Conservation (phyloP, 2,329 filamentous ascomycete genomes). For the Juglanconis juglandina region DNA sequence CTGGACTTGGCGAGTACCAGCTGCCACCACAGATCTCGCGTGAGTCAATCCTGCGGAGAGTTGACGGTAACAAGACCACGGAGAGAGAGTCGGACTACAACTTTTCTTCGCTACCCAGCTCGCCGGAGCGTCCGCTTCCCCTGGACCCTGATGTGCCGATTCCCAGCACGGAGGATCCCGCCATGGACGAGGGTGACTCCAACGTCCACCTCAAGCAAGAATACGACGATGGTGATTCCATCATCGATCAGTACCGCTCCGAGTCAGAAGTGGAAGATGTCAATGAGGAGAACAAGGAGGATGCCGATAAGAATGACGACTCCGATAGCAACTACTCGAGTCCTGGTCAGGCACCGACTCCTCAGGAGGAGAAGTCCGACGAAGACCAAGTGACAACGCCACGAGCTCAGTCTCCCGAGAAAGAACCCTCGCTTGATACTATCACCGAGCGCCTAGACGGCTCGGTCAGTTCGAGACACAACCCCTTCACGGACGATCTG, state of each 20-base stretch:
- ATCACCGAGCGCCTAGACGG: slow-evolving; percentile 28
- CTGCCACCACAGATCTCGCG: slow-evolving; percentile 79
- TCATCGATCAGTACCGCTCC: slow-evolving; percentile 63
- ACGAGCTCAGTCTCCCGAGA: slow-evolving; percentile 40
- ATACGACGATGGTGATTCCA: slow-evolving; percentile 62
- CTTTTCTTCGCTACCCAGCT: slow-evolving; percentile 60
- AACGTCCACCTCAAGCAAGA: slow-evolving; percentile 45
- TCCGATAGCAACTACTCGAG: slow-evolving; percentile 58
- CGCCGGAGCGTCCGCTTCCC: slow-evolving; percentile 54
- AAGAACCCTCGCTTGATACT: slow-evolving; percentile 22
- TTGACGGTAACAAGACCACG: slow-evolving; percentile 62
- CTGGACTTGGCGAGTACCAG: slow-evolving; percentile 52
- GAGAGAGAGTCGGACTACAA: slow-evolving; percentile 61
- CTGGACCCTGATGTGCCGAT: slow-evolving; percentile 88
- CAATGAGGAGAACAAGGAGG: slow-evolving; percentile 29
- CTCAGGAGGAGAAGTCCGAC: slow-evolving; percentile 24
- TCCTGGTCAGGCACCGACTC: slow-evolving; percentile 28
- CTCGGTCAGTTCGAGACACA: slow-evolving; percentile 22
- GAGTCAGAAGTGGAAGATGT: slow-evolving; percentile 36
- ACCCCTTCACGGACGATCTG: slow-evolving; percentile 39
- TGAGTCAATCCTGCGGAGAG: slow-evolving; percentile 86
- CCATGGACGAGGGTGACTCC: slow-evolving; percentile 58
- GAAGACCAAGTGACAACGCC: slow-evolving; percentile 53
- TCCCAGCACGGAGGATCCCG: slow-evolving; percentile 74
- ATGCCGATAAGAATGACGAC: slow-evolving; percentile 46